phyloP scores from a whole-genome alignment of 345 rosid genomes.

The Clausena lansium region DNA sequence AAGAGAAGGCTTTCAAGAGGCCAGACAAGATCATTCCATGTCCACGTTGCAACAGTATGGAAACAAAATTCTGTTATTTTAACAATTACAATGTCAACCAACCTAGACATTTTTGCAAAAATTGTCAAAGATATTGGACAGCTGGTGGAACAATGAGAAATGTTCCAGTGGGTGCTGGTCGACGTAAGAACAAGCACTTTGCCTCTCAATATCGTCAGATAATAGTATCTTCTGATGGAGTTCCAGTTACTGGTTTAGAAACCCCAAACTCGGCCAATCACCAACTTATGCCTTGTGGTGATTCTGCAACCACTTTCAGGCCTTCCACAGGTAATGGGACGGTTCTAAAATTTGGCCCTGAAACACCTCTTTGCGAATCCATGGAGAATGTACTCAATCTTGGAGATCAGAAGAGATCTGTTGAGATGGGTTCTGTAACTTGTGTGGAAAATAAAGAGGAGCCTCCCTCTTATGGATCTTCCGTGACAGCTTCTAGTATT shows the following conservation, averaged over 20 bases:
- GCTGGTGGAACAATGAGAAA: slow-evolving; percentile 85
- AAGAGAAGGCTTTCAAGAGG: slow-evolving; percentile 52
- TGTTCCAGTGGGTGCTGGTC: slow-evolving; percentile 77
- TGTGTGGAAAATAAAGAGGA: slow-evolving; percentile 36
- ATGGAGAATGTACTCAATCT: slow-evolving; percentile 53
- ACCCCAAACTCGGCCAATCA: slow-evolving; percentile 35
- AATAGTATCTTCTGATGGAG: slow-evolving; percentile 48
- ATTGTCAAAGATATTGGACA: slow-evolving; percentile 87
- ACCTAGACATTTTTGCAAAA: slow-evolving; percentile 82
- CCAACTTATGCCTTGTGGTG: slow-evolving; percentile 31
- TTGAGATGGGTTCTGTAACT: slow-evolving; percentile 29
- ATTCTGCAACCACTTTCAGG: slow-evolving; percentile 29
- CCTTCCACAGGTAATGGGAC: slow-evolving; percentile 42
- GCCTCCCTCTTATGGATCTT: slow-evolving; percentile 39
- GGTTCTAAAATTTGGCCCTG: slow-evolving; percentile 57
- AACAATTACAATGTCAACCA: slow-evolving; percentile 81
- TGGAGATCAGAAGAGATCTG: slow-evolving; percentile 40
- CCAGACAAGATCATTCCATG: slow-evolving; percentile 75
- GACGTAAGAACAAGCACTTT: slow-evolving; percentile 69
- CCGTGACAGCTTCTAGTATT: slow-evolving; percentile 25
- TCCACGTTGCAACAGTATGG: slow-evolving; percentile 76
- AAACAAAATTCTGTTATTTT: slow-evolving; percentile 78
- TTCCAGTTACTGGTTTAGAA: slow-evolving; percentile 39
- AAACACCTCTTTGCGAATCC: slow-evolving; percentile 54
- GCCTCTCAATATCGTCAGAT: slow-evolving; percentile 61